phyloP scores from a whole-genome alignment of 805 yeast species.

The Nakazawaea wyomingensis region DNA sequence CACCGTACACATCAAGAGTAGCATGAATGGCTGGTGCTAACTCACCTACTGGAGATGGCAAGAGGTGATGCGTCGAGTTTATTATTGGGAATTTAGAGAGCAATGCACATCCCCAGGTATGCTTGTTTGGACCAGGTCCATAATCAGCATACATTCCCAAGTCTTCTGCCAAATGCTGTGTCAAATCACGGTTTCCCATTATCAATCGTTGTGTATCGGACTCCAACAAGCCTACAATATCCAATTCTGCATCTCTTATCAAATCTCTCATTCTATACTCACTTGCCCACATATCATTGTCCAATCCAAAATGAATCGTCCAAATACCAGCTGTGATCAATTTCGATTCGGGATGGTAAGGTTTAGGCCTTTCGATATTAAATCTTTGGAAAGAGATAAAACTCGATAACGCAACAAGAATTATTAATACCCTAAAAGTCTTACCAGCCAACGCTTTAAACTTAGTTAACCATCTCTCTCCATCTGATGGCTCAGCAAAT shows the following conservation, averaged over 20 bases:
- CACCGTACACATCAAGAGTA: constrained; percentile 86
- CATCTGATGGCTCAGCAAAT: background rate
- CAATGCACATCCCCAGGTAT: constrained; percentile 96
- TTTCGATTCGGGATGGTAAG: constrained; percentile 64
- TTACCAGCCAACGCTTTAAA: constrained; percentile 2
- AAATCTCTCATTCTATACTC: constrained; percentile 86
- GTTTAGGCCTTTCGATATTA: constrained; percentile 56
- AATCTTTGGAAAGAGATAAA: constrained; percentile 52
- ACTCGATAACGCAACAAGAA: constrained; percentile 5
- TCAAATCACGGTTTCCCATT: constrained; percentile 93
- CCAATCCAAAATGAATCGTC: constrained; percentile 97
- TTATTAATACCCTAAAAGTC: constrained; percentile 6
- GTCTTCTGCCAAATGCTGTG: constrained; percentile 88
- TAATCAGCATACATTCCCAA: constrained; percentile 92
- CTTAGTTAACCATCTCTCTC: constrained; percentile 2
- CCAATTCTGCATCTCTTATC: constrained; percentile 80
- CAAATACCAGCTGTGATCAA: constrained; percentile 93
- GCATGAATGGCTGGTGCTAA: constrained; percentile 98
- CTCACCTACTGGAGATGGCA: constrained; percentile 98
- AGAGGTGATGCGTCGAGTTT: constrained; percentile 81
- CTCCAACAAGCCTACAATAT: constrained; percentile 86
- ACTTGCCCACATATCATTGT: constrained; percentile 97
- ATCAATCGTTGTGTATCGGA: constrained; percentile 90
- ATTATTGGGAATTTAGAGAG: constrained; percentile 92
- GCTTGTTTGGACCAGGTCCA: constrained; percentile 97